Percentiles rank a stretch among this genome's conserved stretches.
Evolutionary conservation across 768 basidiomycete genomes (phyloP).

Genomic region (Tylopilus rubrobrunneus): DNA sequence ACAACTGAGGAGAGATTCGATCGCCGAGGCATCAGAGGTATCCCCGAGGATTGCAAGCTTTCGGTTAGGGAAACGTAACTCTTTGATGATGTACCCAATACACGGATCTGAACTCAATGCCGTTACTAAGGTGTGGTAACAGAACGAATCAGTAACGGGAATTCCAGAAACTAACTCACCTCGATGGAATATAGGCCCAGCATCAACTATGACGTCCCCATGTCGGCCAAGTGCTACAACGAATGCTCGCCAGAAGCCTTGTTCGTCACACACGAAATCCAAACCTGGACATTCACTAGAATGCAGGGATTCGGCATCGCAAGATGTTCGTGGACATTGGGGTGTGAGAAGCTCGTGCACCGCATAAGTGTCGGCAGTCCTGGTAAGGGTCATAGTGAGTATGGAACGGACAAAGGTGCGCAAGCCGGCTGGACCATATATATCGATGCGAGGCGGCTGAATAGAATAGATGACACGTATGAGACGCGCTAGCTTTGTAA

Average conservation of each 20-base stretch:
- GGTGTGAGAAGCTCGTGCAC: slow-evolving; percentile 73
- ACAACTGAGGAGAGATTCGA: slow-evolving; percentile 51
- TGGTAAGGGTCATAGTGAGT: slow-evolving; percentile 63
- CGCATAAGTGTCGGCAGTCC: slow-evolving; percentile 57
- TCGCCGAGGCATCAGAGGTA: slow-evolving; percentile 59
- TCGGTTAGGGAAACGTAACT: slow-evolving; percentile 45
- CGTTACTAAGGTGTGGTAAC: background rate
- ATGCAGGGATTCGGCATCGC: slow-evolving; percentile 48
- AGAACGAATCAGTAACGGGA: background rate
- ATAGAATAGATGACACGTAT: background rate
- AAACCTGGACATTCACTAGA: slow-evolving; percentile 59
- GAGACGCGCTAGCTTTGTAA: background rate
- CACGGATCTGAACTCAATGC: slow-evolving; percentile 57
- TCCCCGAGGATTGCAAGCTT: slow-evolving; percentile 79
- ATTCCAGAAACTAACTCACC: slow-evolving; percentile 38
- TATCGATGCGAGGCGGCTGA: slow-evolving; percentile 52
- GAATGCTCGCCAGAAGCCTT: slow-evolving; percentile 68
- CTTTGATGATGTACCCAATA: slow-evolving; percentile 73
- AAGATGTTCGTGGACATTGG: slow-evolving; percentile 52
- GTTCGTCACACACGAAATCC: slow-evolving; percentile 50
- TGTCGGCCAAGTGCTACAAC: slow-evolving; percentile 35
- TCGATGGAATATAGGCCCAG: slow-evolving; percentile 73
- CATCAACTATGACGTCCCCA: slow-evolving; percentile 56
- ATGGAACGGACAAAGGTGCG: slow-evolving; percentile 70
- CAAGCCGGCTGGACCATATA: slow-evolving; percentile 79